Conservation (phyloP, 164 flowering plant species). For the Saururus chinensis region DNA sequence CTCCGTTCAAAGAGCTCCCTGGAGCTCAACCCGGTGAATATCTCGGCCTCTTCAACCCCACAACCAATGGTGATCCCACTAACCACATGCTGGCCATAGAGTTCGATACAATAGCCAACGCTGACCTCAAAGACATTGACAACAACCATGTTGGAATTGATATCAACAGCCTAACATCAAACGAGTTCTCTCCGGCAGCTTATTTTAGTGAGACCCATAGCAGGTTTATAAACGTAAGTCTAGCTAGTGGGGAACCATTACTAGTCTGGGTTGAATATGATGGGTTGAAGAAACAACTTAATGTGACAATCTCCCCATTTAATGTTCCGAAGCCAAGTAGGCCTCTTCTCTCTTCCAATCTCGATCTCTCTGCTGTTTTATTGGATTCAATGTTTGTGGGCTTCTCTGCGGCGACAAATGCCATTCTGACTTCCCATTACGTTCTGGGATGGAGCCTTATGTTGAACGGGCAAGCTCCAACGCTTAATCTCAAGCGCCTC, state of each 20-base stretch:
- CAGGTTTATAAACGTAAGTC: not conserved
- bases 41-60: slow-evolving; percentile 18
- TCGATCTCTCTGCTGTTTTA: slow-evolving; percentile 8
- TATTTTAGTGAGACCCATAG: slow-evolving; percentile 1
- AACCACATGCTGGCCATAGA: slow-evolving; percentile 19
- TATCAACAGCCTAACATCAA: slow-evolving; percentile 17
- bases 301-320: slow-evolving; percentile 16
- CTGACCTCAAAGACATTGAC: slow-evolving; percentile 14
- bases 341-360: slow-evolving; percentile 8
- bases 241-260: slow-evolving; percentile 10
- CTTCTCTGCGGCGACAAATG: slow-evolving; percentile 4
- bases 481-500: slow-evolving; percentile 6
- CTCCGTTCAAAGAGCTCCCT: slow-evolving; percentile 9
- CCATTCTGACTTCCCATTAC: slow-evolving; percentile 1
- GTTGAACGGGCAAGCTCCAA: slow-evolving; percentile 10
- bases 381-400: slow-evolving; percentile 11
- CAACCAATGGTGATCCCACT: slow-evolving; percentile 6
- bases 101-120: slow-evolving; percentile 8
- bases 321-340: slow-evolving; percentile 8
- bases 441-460: slow-evolving; percentile 15
- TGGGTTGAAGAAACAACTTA: slow-evolving; percentile 3
- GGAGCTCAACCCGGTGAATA: slow-evolving; percentile 9
- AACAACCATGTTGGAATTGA: slow-evolving; percentile 23
- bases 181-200: slow-evolving; percentile 10
- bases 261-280: slow-evolving; percentile 25